Conservation (phyloP, 1,139 yeast species). For the Pichia sp. region DNA sequence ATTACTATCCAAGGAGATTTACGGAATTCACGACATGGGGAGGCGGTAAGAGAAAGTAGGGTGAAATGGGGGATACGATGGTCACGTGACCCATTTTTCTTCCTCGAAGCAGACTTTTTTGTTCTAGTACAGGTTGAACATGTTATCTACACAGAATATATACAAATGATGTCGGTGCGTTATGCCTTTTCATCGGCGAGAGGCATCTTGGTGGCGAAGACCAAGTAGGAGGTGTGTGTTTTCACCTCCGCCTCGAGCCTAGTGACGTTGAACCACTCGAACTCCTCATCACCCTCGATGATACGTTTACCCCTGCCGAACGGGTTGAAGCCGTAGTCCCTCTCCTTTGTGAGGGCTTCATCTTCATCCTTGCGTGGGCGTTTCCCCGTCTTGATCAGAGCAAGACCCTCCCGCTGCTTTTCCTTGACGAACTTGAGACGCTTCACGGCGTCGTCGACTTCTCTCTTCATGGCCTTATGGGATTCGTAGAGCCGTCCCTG, state of each 20-base stretch:
- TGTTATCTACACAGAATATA: too few relatives aligned
- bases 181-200: not conserved
- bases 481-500: slow-evolving; percentile 88
- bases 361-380: slow-evolving; percentile 16
- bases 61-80: too few relatives aligned
- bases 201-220: slow-evolving; percentile 64
- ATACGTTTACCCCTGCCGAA: slow-evolving; percentile 82
- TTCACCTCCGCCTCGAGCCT: slow-evolving; percentile 80
- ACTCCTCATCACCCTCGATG: slow-evolving; percentile 79
- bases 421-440: slow-evolving; percentile 76
- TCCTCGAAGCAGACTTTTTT: too few relatives aligned
- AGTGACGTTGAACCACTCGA: slow-evolving; percentile 78
- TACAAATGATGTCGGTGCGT: too few relatives aligned
- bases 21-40: too few relatives aligned
- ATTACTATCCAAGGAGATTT: too few relatives aligned
- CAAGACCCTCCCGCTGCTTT: slow-evolving; percentile 72
- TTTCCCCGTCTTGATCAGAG: slow-evolving; percentile 30
- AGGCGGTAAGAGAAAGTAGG: too few relatives aligned
- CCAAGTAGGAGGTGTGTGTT: slow-evolving; percentile 89
- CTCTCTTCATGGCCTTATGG: slow-evolving; percentile 80
- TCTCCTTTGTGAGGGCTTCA: slow-evolving; percentile 25
- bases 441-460: slow-evolving; percentile 73
- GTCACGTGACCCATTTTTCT: too few relatives aligned
- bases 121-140: too few relatives aligned
- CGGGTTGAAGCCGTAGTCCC: slow-evolving; percentile 70